Base-by-base conservation (phyloP, 2,329 filamentous ascomycete genomes). In the Arthrobotrys musiformis region DNA sequence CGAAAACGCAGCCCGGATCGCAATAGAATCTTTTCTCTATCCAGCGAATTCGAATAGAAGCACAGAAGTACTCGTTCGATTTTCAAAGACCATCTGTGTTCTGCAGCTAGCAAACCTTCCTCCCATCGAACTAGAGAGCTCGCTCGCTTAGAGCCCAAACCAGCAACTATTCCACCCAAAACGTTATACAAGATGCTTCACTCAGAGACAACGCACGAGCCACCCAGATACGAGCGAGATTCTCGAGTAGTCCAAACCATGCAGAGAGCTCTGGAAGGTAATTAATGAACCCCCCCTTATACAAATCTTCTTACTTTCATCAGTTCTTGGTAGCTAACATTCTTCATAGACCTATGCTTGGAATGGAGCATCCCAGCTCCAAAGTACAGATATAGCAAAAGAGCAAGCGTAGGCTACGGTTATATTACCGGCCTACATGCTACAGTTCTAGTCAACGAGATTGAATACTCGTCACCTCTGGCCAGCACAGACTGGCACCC, bases 251-350 rank as follows among this genome's bases (percentile, higher is more conserved):
- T 78, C 33, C 60, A 40, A 50, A 73, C 58, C 13, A 78, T 73
- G 74, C 74, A 78, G 44, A 63, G 58, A 73, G 69, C 68, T 58
- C 62, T 78, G 15, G 74, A 72, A 72, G 67, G 74, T 78, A 63
- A 78, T 17, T 4, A 61, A 61, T 9, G n/a, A 60, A 2, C 19
- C 19, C 22, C 13, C 37, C 30, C 46, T 11, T 54, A 56, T 44
- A 2, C 6, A 33, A 37, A 28, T 42, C 22, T 19, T 13, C 8
- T 26, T 15, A 19, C 35, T 19, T 28, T 70, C 17, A 26, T 42
- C 37, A 2, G 35, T 30, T 30, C 33, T 42, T 2, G 26, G 17
- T 37, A 61, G n/a, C 63, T 63, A 73, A 68, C 44, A 61, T 54
- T 22, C n/a, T 4, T 19, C 37, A 19, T 37, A 78, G 74, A 60